Base-by-base conservation (phyloP, 352 stramenopile genomes). In the Albugo laibachii region DNA sequence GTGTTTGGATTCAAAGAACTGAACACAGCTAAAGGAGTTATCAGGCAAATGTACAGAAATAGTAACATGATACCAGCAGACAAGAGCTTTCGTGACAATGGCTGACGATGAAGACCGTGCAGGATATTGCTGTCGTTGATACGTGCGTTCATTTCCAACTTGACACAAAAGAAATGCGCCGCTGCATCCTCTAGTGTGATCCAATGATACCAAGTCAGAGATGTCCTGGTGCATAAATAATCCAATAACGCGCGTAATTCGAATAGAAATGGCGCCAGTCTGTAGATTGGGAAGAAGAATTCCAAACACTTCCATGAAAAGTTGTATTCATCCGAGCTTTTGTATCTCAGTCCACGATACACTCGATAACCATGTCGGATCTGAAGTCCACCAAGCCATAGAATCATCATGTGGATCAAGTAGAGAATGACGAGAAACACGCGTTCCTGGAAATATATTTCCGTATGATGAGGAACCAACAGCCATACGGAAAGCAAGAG, bases 1-100 rank as follows among this genome's bases (percentile, higher is more conserved):
- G 79, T 92, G 47, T 72, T 87, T 4, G 79, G 79, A 49, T 92
- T 92, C 18, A 80, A 80, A 13, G 79, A 89, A 45, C 79, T 89
- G 57, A 92, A 92, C 20, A 92, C 63, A 16, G 76, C 66, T 34
- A 92, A 50, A 2, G 79, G 79, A 0, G 67, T 77, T 3, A 92
- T 54, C 24, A 92, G 54, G 58, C 79, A 92, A 1, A 89, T 40
- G 10, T 89, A 47, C 20, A 92, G 47, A 21, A 83, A 71, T 6
- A 87, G 55, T 43, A 92, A 57, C 72, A 87, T 87, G 1, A 89
- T 47, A 36, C 79, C 79, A 0, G 79, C 79, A 1, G 63, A 73
- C 36, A 61, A 57, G n/a, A 92, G 44, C 49, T 92, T 92, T 24
- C 52, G 57, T 13, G 47, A 44, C 20, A 81, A 50, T 4, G 79